phyloP scores from a whole-genome alignment of 140 eudicot species.

The Erigeron philadelphicus region DNA sequence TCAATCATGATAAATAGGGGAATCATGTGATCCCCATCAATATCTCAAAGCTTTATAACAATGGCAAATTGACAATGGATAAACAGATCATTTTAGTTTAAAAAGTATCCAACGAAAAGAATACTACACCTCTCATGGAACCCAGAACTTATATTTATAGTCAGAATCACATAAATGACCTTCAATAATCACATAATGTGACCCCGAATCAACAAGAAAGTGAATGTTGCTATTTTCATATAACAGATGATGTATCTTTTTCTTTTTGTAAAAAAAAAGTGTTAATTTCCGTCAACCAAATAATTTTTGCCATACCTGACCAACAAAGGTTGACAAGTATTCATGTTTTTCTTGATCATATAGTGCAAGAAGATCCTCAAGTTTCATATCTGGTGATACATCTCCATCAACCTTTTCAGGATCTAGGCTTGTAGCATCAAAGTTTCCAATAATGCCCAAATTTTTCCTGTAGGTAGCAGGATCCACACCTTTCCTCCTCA shows the following conservation, averaged over 20 bases:
- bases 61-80: background rate
- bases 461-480: conserved; percentile 63
- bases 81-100: conserved; percentile 2
- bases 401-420: conserved; percentile 31
- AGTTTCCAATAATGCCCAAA: conserved; percentile 61
- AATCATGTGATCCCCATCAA: background rate
- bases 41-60: background rate
- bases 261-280: background rate
- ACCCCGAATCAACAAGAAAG: background rate
- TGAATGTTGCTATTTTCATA: background rate
- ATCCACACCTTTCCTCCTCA: conserved; percentile 78
- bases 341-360: conserved; percentile 79
- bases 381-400: conserved; percentile 55
- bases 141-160: background rate
- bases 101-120: background rate
- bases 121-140: background rate
- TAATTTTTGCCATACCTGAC: conserved; percentile 53
- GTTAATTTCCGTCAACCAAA: conserved; percentile 11
- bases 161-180: conserved; percentile 9
- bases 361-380: conserved; percentile 65
- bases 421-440: conserved; percentile 34
- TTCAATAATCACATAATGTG: background rate
- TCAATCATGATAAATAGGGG: background rate
- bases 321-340: conserved; percentile 72
- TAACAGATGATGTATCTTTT: background rate